phyloP scores from a whole-genome alignment of 2,329 filamentous ascomycete species.

The Ophidiomyces ophidiicola region DNA sequence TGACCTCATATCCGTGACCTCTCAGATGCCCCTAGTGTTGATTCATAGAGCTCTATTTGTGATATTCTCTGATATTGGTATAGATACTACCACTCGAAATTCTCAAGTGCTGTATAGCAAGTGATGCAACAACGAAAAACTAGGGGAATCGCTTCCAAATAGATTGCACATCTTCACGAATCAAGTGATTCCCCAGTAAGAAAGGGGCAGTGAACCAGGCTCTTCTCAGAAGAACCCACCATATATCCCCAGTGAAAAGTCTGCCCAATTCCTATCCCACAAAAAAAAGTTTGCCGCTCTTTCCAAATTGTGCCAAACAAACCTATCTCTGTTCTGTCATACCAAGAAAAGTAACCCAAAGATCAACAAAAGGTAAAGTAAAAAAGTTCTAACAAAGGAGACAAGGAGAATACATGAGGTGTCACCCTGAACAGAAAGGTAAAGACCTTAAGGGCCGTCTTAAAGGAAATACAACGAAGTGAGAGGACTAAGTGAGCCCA shows the following conservation, averaged over 20 bases:
- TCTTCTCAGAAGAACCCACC: slow-evolving; percentile 6
- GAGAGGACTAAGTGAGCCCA: no score
- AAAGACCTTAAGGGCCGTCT: no score
- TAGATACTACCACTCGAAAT: no score
- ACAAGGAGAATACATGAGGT: not conserved
- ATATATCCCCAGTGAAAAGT: slow-evolving; percentile 1
- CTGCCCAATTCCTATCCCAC: slow-evolving; percentile 5
- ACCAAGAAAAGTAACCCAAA: slow-evolving; percentile 2
- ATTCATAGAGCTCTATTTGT: no score
- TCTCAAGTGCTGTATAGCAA: not conserved
- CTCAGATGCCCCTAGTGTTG: no score
- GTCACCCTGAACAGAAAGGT: no score
- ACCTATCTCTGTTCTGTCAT: slow-evolving; percentile 1
- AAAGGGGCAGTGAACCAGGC: not conserved
- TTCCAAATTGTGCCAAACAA: slow-evolving; percentile 8
- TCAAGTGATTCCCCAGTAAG: not conserved
- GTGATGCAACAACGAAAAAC: not conserved
- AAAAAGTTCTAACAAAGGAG: not conserved
- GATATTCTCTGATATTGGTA: no score
- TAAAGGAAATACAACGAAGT: no score
- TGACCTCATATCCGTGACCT: no score
- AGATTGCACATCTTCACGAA: not conserved
- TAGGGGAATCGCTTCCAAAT: not conserved
- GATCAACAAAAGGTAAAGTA: not conserved
- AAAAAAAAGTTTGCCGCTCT: slow-evolving; percentile 3